Conservation (phyloP, 176 grass and related monocot species). For the Alloteropsis semialata region DNA sequence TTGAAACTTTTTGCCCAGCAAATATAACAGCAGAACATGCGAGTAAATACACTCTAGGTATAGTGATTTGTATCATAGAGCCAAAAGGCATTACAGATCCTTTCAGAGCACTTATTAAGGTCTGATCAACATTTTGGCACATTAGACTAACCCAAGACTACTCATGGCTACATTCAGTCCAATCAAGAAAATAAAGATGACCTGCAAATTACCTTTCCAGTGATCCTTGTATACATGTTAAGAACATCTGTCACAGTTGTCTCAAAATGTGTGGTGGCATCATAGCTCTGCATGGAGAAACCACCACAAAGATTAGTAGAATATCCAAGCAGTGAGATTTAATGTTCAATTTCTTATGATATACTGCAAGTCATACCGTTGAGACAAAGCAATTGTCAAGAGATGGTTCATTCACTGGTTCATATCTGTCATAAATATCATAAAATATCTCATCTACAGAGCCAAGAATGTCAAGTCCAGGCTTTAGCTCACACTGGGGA, state of each 20-base stretch:
- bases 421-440: slow-evolving; percentile 83
- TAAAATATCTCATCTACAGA: slow-evolving; percentile 81
- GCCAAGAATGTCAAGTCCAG: slow-evolving; percentile 84
- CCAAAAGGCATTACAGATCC: background rate
- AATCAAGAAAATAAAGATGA: background rate
- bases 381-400: slow-evolving; percentile 91
- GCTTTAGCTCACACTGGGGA: slow-evolving; percentile 59
- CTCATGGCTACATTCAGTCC: background rate
- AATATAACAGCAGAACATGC: background rate
- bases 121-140: background rate
- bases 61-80: background rate
- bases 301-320: slow-evolving; percentile 8
- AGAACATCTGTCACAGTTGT: slow-evolving; percentile 81
- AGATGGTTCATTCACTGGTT: slow-evolving; percentile 78
- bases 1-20: background rate
- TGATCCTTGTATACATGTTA: slow-evolving; percentile 80
- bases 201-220: slow-evolving; percentile 66
- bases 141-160: background rate
- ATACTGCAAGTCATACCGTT: slow-evolving; percentile 35
- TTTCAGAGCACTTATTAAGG: background rate
- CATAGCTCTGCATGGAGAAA: slow-evolving; percentile 69
- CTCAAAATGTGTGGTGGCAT: slow-evolving; percentile 91
- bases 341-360: background rate
- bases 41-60: background rate
- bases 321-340: slow-evolving; percentile 5